Evolutionary conservation across 139 green algal species (phyloP), one percentile per base, ranked within the genome.

Genomic region (Choricystis sp.): DNA sequence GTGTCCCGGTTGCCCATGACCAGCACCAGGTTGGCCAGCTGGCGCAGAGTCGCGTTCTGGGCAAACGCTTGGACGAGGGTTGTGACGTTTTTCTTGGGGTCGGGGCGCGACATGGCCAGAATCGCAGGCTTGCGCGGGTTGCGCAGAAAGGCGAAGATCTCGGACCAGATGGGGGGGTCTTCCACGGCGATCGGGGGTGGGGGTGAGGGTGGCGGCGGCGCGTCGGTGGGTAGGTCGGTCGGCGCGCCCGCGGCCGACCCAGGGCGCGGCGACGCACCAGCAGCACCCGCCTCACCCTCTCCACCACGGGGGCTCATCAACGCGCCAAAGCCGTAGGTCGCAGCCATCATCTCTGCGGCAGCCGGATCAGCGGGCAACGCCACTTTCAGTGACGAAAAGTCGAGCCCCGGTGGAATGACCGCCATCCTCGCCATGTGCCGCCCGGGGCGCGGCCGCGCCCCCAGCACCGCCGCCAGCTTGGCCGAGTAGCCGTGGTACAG

Each of bases 41-140:
- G 81, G 2, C 86, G 67, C 65, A 97, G 78, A 60, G 81, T 77
- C 26, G 69, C 62, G 71, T 79, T 81, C 70, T 84, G 56, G 27
- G 83, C 86, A 68, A 89, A 94, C 4, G 86, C 89, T 48, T 78
- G 74, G 4, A 96, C 77, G 57, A 97, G 81, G n/a, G 84, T 85
- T n/a, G 79, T 82, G 70, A 97, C 77, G 81, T 97, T 97, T 79
- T 97, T 97, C 81, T 97, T 97, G 40, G 87, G 76, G 69, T 97
- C 90, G 23, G 91, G 87, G 2, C 90, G 83, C 31, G 65, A 79
- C 84, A 97, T 94, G 57, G 89, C 89, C 69, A 97, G 80, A 49
- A 97, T 87, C 25, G 85, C 91, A 2, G 90, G 90, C 81, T 96
- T 95, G 66, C 79, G 76, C 1, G 89, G 90, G 77, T 96, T 94